Evolutionary conservation across 2,329 filamentous ascomycete species (phyloP), one percentile per base, ranked within the genome.

Genomic region (Calonectria crousiana): DNA sequence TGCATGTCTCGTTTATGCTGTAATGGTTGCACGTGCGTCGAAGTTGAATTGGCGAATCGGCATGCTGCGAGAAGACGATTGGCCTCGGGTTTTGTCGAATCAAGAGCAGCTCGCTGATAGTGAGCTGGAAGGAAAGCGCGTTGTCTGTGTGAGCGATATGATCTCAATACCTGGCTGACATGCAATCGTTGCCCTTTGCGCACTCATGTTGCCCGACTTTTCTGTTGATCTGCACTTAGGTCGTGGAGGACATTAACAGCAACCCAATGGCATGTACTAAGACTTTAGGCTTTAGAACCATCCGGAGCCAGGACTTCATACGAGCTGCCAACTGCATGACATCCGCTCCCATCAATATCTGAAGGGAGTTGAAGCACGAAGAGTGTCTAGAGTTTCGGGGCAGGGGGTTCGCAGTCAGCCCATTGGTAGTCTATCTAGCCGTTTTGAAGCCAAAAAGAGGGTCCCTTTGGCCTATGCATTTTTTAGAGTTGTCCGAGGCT

Each of bases 351-450:
- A 0, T 14, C 0, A 1, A 16, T 16, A 20, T 47, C 6, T 3
- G 11, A 9, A 6, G 78, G 74, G 0, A 78, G 77, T 16, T 73
- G 67, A 4, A 86, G 26, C 9, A 85, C 74, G 49, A 84, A 85
- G 18, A 86, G 75, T 0, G 83, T 85, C 2, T 83, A 82, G 0
- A 80, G 10, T 0, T 77, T 75, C 0, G 84, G 84, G 0, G 81
- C 83, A 0, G 83, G 82, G 20, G 83, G 84, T 32, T 85, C 84
- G 0, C 78, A 80, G 44, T 85, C 86, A 4, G 81, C 83, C 78
- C 81, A 87, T 10, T 84, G 77, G 0, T 72, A 64, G 0, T 83
- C 84, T 0, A 78, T 82, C 64, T 82, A 76, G 0, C 74, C 78
- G 0, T 32, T 80, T 80, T 0, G 73, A 66, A 23, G 85, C 47